Percentiles rank a stretch among this genome's conserved stretches.
Conservation (phyloP, 768 basidiomycete species). For the Filobasidium floriforme region DNA sequence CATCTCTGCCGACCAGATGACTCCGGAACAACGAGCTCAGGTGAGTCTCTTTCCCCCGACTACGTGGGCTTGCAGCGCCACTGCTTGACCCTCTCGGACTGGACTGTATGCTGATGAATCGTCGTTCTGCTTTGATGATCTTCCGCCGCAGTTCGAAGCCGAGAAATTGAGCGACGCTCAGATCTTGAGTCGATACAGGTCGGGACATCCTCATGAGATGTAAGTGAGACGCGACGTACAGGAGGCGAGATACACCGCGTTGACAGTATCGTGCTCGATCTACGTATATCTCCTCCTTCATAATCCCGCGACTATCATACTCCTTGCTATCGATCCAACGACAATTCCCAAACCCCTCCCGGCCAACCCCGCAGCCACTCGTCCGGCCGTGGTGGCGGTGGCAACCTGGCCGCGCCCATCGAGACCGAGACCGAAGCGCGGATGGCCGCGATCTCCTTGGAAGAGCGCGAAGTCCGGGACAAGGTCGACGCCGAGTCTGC, state of each 20-base stretch:
- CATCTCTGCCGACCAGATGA: conserved; percentile 24
- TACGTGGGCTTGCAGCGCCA: too few species aligned
- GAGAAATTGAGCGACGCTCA: conserved; percentile 31
- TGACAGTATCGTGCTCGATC: too few species aligned
- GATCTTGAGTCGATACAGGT: conserved; percentile 30
- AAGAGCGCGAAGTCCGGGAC: conserved; percentile 37
- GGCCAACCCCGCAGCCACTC: conserved; percentile 27
- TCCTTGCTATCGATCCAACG: too few species aligned
- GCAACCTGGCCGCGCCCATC: conserved; percentile 16
- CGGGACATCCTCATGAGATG: conserved; percentile 30
- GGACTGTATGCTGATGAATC: background rate
- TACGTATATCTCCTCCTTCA: background rate
- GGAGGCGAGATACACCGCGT: too few species aligned
- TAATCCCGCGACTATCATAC: too few species aligned
- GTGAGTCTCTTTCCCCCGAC: conserved; percentile 19
- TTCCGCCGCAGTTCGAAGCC: conserved; percentile 28
- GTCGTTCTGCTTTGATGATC: background rate
- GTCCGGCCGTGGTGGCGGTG: conserved; percentile 19
- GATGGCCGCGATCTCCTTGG: conserved; percentile 30
- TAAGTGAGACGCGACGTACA: too few species aligned
- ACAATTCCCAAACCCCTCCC: conserved; percentile 14
- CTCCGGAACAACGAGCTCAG: conserved; percentile 32
- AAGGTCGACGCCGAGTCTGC: conserved; percentile 31
- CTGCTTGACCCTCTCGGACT: too few species aligned
- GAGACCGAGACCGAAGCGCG: conserved; percentile 23